Evolutionary conservation across 257 asterid genomes (phyloP), one percentile per base, ranked within the genome.

Genomic region (Parsonsia alboflavescens): DNA sequence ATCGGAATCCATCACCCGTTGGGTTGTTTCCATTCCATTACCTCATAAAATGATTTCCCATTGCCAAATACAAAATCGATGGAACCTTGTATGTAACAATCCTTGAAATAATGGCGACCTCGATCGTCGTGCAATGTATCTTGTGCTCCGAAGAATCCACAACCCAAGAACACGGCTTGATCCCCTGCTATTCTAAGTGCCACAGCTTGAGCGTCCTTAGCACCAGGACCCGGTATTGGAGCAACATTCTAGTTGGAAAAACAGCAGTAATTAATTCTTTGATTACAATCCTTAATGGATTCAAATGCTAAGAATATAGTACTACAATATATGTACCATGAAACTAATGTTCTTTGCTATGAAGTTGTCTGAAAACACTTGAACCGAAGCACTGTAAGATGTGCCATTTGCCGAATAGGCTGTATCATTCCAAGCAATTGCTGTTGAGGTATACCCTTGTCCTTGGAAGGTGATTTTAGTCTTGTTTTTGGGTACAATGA

Each of bases 141-240:
- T 57, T 94, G 98, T 7, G 98, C 97, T 76, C 98, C 98, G 26
- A 94, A 92, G 85, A 94, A 94, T 28, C 99, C 98, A 39, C 99
- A 94, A 1, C 99, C 98, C 91, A 92, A 88, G 65, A 92, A 94
- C 0, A 95, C 97, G 0, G 98, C 90, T 80, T 81, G 78, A 56
- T 94, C 98, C 57, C 97, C 99, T 0, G 83, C 82, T 10, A 94
- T 83, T 78, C 99, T 86, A 0, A 92, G 84, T 1, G 99, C 99
- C 30, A 90, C 99, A 1, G 96, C 99, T 56, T 94, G 98, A 1
- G 98, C 99, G 49, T 97, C 99, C 0, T 87, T 79, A 0, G 72
- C 95, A 15, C 99, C 99, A 0, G 97, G 97, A 52, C 22, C 80
- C 0, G 99, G 97, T 30, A 89, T 79, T 1, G 97, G 98, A 59